Evolutionary conservation across 2,329 filamentous ascomycete species (phyloP), one percentile per base, ranked within the genome.

Genomic region (Diaporthe aspalathi): DNA sequence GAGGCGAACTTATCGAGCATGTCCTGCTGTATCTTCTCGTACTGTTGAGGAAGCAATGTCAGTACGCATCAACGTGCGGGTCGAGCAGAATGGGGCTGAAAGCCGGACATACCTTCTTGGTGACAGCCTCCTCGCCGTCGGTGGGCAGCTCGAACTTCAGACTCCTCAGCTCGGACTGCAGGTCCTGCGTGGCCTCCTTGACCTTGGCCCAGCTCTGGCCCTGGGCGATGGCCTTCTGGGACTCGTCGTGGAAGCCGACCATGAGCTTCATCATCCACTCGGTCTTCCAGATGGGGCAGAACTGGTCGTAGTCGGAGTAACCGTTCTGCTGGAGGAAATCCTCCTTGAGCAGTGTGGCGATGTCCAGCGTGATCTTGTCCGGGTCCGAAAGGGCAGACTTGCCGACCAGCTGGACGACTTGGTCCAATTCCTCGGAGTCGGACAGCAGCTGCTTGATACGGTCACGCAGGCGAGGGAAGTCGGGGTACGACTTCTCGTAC

Each of bases 201-300:
- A 99, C 92, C 89, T 97, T 98, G 80, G 87, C 86, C 96, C 96
- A 99, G 83, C 86, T 92, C 83, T 95, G 93, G 73, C 96, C 96
- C 82, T 97, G 94, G 7, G 93, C 88, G 79, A 99, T 89, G 8
- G 94, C 94, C 89, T 98, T 98, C 82, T 98, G 95, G 29, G 94
- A 92, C 86, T 99, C 96, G 79, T 99, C 97, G 81, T 98, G 94
- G 89, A 95, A 99, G 71, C 92, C 93, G 87, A 99, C 93, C 91
- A 99, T 98, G 75, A 94, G 92, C 89, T 97, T 98, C 96, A 99
- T 99, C 96, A 99, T 98, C 92, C 96, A 99, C 82, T 97, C 93
- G 0, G 96, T 99, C 92, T 99, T 99, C 96, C 96, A 99, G 79
- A 99, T 89, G 63, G 96, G 96, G 81, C 96, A 99, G 90, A 97